Evolutionary conservation across 768 basidiomycete genomes (phyloP).

Genomic region (Sarcomyxa edulis): DNA sequence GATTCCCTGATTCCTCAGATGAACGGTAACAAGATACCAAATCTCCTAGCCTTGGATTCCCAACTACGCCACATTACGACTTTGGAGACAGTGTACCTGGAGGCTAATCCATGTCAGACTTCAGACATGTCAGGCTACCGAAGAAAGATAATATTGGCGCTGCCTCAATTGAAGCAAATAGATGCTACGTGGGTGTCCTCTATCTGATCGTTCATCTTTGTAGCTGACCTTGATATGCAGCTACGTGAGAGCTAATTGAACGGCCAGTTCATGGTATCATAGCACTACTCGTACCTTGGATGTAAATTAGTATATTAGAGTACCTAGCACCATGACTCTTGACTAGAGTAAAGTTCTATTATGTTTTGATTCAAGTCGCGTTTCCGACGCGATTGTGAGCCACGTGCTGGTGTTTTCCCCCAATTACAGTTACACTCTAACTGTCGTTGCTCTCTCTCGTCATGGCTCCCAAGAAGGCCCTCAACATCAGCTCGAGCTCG

Average conservation of each 20-base stretch:
- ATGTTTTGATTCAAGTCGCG: no score
- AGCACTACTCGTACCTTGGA: no score
- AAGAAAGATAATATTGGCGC: slow-evolving; percentile 81
- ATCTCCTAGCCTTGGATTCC: slow-evolving; percentile 59
- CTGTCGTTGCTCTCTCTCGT: no score
- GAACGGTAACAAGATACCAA: slow-evolving; percentile 80
- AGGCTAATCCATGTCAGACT: slow-evolving; percentile 89
- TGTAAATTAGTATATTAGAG: no score
- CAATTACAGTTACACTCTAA: no score
- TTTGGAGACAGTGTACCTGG: slow-evolving; percentile 88
- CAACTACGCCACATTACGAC: slow-evolving; percentile 56
- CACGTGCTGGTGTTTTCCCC: no score
- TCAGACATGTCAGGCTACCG: slow-evolving; percentile 75
- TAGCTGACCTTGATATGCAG: slow-evolving; percentile 3
- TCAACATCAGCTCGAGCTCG: slow-evolving; percentile 66
- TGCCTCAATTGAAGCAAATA: slow-evolving; percentile 89
- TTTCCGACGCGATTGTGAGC: no score
- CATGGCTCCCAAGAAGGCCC: slow-evolving; percentile 58
- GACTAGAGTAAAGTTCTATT: no score
- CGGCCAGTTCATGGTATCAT: background rate
- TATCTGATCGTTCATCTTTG: background rate
- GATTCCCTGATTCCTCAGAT: slow-evolving; percentile 43
- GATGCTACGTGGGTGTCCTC: slow-evolving; percentile 81
- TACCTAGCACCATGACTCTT: no score
- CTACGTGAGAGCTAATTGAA: slow-evolving; percentile 9